Evolutionary conservation across 2,329 filamentous ascomycete species (phyloP).

Genomic region (Fusarium stilboides): DNA sequence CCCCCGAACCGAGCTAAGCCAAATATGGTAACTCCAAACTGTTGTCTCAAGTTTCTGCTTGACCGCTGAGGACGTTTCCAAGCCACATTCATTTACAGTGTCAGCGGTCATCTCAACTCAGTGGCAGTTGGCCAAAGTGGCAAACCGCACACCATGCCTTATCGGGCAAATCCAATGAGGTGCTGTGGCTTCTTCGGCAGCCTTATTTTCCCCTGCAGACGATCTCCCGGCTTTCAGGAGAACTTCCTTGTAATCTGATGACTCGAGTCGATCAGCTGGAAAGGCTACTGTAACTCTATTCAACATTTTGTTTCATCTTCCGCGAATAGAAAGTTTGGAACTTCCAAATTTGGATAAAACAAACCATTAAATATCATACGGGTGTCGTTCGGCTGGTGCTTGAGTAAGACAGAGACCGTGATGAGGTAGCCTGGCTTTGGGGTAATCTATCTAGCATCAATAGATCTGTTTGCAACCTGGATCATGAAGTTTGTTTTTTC

Average conservation of each 20-base stretch:
- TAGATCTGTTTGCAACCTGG: not conserved
- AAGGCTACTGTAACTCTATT: not conserved
- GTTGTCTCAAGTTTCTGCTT: not conserved
- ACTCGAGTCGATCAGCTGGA: not conserved
- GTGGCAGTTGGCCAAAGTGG: not conserved
- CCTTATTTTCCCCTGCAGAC: not conserved
- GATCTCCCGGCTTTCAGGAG: not conserved
- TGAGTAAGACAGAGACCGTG: not conserved
- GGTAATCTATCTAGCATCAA: not conserved
- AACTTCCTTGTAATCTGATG: not conserved
- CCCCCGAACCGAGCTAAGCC: not conserved
- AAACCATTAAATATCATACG: not conserved
- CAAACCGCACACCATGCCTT: not conserved
- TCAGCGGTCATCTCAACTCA: not conserved
- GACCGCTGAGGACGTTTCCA: not conserved
- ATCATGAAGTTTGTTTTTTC: not conserved
- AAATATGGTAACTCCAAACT: slow-evolving; percentile 8
- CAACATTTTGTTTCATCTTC: not conserved
- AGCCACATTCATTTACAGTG: not conserved
- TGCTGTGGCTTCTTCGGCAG: not conserved
- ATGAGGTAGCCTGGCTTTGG: not conserved
- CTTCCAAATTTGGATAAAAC: slow-evolving; percentile 1
- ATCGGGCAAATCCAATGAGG: not conserved
- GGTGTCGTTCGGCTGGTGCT: too few relatives aligned
- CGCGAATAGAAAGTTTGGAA: not conserved